phyloP scores from a whole-genome alignment of 2,329 filamentous ascomycete genomes.

The Xylariaceae sp. region DNA sequence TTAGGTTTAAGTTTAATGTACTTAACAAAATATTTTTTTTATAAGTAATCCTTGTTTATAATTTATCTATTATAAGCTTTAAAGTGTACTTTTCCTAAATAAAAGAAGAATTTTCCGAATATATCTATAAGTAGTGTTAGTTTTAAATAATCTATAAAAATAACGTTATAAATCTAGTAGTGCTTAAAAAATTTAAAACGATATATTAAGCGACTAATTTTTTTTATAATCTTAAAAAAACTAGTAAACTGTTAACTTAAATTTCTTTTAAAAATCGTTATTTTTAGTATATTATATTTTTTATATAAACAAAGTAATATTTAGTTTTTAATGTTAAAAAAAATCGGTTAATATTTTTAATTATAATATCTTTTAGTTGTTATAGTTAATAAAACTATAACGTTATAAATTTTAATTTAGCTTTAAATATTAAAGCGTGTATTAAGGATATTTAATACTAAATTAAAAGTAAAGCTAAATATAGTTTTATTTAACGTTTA shows the following conservation, averaged over 20 bases:
- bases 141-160: not conserved
- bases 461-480: too few species aligned
- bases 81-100: not conserved
- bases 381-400: not conserved
- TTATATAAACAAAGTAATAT: not conserved
- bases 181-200: not conserved
- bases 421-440: too few species aligned
- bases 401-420: not conserved
- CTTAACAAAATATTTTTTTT: not conserved
- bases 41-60: not conserved
- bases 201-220: not conserved
- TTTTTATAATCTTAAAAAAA: not conserved
- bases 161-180: not conserved
- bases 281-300: not conserved
- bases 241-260: too few species aligned
- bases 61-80: not conserved
- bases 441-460: too few species aligned
- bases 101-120: not conserved
- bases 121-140: not conserved
- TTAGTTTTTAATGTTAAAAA: not conserved
- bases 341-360: not conserved
- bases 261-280: not conserved
- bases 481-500: too few species aligned
- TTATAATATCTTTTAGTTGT: not conserved
- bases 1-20: not conserved